Evolutionary conservation across 2,329 filamentous ascomycete species (phyloP), one percentile per base, ranked within the genome.

Genomic region (Paraconiothyrium sp.): DNA sequence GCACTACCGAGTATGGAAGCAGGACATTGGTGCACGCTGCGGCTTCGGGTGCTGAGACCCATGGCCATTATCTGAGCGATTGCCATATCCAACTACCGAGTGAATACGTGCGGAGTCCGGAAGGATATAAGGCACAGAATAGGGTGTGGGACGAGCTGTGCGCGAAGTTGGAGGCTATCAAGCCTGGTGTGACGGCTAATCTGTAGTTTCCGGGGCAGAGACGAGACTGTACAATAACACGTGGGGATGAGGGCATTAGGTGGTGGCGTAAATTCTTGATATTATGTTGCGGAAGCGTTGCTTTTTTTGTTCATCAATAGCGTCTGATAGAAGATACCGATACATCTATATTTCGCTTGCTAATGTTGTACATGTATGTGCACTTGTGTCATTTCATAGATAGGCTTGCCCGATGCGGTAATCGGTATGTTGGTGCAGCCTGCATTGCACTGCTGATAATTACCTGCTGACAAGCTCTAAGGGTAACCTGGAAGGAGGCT

Each of bases 41-140:
- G 3, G 54, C 68, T 7, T 67, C 64, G 20, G 80, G 80, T 0
- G 58, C 64, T 3, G 76, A 80, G 61, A 75, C 67, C 1, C 80
- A 83, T 65, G 81, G 81, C 0, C 68, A 78, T 64, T 83, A 81
- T 61, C 54, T 82, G 49, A 75, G 69, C 41, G 71, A 82, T 55
- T 76, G 72, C 20, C 35, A 67, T 57, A 64, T 81, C 16, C 58
- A 57, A 30, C 52, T 63, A 27, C 74, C 74, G 16, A 72, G 75
- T 5, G 55, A 61, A 11, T 70, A 79, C 35, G 80, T 82, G 10
- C 60, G 70, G 54, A 79, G 76, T 16, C 65, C 68, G 6, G 76
- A 80, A 59, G 81, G 81, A 0, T 66, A 69, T 55, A 69, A 70
- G 59, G 50, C 76, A 54, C 78, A 80, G 69, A 65, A 67, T 54